Evolutionary conservation across 345 rosid genomes (phyloP).

Genomic region (Rhodamnia rubescens): DNA sequence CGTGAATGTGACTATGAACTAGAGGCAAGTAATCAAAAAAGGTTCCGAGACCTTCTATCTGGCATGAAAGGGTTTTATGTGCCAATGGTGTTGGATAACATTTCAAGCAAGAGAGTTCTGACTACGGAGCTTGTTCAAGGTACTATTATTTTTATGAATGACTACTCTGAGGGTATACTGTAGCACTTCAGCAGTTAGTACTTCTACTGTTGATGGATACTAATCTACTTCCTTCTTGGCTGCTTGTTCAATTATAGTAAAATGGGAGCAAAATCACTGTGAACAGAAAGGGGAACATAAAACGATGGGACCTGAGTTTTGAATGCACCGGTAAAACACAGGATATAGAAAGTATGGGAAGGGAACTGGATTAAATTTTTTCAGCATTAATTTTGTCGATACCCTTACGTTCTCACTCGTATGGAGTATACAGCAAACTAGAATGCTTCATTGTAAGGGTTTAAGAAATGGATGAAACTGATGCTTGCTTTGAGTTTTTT

Average conservation of each 20-base stretch:
- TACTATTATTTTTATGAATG: slow-evolving; percentile 9
- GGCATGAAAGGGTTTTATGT: slow-evolving; percentile 56
- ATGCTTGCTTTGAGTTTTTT: neutral
- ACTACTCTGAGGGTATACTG: neutral
- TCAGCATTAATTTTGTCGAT: neutral
- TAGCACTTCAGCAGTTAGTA: neutral
- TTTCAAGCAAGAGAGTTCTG: slow-evolving; percentile 75
- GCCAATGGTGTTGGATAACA: slow-evolving; percentile 61
- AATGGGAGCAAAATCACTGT: neutral
- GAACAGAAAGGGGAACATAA: neutral
- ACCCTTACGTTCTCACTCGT: neutral
- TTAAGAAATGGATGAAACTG: neutral
- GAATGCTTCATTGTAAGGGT: neutral
- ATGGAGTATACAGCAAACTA: neutral
- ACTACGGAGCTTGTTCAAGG: slow-evolving; percentile 82
- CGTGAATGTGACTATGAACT: slow-evolving; percentile 87
- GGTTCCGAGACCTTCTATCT: slow-evolving; percentile 49
- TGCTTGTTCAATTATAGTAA: neutral
- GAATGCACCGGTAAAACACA: neutral
- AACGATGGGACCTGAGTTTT: neutral
- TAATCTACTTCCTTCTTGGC: neutral
- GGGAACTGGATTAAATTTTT: neutral
- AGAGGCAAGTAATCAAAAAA: slow-evolving; percentile 84
- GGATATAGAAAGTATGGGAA: neutral
- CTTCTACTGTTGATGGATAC: neutral